Evolutionary conservation across 768 basidiomycete genomes (phyloP).

Genomic region (Tricholoma saponaceum): DNA sequence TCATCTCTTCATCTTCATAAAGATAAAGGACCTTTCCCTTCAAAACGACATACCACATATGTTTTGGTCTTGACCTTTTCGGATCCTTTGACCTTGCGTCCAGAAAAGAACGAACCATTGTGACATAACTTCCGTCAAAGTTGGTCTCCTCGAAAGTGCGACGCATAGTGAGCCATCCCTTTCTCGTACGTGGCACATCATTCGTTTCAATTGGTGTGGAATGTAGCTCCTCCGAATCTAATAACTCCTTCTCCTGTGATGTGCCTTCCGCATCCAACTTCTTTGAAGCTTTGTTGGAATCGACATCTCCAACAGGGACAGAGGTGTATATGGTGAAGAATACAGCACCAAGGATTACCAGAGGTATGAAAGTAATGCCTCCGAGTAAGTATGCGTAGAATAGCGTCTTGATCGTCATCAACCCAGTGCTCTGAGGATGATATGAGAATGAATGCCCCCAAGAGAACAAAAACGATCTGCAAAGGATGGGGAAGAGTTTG

Average conservation of each 20-base stretch:
- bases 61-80: conserved; percentile 79
- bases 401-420: conserved; percentile 67
- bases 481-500: not conserved
- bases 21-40: conserved; percentile 90
- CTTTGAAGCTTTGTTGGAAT: conserved; percentile 37
- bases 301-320: conserved; percentile 64
- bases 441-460: not conserved
- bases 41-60: conserved; percentile 89
- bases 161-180: conserved; percentile 82
- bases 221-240: conserved; percentile 24
- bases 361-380: conserved; percentile 85
- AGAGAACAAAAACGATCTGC: not conserved
- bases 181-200: conserved; percentile 63
- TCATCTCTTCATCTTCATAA: conserved; percentile 90
- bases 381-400: conserved; percentile 87
- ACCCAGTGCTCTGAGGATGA: not conserved
- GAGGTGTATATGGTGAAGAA: conserved; percentile 78
- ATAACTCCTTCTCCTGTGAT: conserved; percentile 23
- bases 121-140: conserved; percentile 69
- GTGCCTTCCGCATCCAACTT: conserved; percentile 22
- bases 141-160: conserved; percentile 68
- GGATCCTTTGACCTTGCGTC: conserved; percentile 84
- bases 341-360: conserved; percentile 55
- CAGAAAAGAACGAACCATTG: conserved; percentile 74
- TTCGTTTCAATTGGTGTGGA: conserved; percentile 30